phyloP scores from a whole-genome alignment of 2,329 filamentous ascomycete genomes.

The Aspergillus novoparasiticus region DNA sequence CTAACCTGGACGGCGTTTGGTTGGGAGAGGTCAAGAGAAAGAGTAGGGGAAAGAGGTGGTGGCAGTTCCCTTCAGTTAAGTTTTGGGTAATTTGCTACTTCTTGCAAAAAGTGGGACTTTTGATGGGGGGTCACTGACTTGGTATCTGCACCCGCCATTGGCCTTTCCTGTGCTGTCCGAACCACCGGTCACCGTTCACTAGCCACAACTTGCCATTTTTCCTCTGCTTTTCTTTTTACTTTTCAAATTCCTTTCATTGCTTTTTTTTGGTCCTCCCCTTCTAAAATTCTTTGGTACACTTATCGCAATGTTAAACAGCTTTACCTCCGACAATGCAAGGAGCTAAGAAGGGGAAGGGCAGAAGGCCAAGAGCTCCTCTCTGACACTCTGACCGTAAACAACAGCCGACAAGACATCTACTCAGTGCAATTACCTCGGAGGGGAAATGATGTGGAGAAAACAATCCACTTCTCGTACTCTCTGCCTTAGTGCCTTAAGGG shows the following conservation, averaged over 20 bases:
- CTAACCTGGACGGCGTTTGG: not conserved
- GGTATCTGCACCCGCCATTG: not conserved
- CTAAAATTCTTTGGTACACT: not conserved
- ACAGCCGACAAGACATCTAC: not conserved
- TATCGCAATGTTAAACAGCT: not conserved
- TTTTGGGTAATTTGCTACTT: conserved; percentile 7
- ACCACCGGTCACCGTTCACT: conserved; percentile 2
- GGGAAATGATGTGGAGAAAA: conserved; percentile 1
- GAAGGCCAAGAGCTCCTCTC: not conserved
- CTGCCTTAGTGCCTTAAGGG: not conserved
- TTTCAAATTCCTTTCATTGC: not conserved
- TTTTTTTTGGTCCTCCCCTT: not conserved
- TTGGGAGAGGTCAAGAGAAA: conserved; percentile 12
- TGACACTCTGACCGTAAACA: not conserved
- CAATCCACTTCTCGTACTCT: not conserved
- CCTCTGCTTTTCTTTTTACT: not conserved
- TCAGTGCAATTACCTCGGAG: not conserved
- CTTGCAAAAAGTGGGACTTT: conserved; percentile 12
- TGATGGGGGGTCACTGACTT: conserved; percentile 7
- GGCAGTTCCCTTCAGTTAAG: conserved; percentile 8
- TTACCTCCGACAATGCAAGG: not conserved
- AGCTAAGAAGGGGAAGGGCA: not conserved
- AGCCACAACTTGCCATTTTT: conserved; percentile 8
- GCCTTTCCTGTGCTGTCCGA: not conserved
- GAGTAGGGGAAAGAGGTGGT: conserved; percentile 6